phyloP scores from a whole-genome alignment of 108 stramenopile species.

The Discostella pseudostelligera region DNA sequence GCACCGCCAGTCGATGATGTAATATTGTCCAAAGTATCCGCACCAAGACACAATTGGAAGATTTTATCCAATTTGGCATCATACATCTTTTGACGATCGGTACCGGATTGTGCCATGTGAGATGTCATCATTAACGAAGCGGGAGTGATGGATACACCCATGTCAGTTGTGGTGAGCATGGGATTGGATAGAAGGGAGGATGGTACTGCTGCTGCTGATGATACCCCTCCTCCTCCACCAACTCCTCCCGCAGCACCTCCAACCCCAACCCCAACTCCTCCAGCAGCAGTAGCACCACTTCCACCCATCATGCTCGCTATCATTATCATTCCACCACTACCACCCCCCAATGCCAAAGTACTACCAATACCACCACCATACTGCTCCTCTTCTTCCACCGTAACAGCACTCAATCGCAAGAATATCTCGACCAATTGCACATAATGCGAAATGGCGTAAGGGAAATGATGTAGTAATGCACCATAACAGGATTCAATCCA shows the following conservation, averaged over 20 bases:
- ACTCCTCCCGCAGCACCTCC: neutral
- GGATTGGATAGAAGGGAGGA: slow-evolving; percentile 7
- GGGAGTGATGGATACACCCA: slow-evolving; percentile 24
- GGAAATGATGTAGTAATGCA: slow-evolving; percentile 68
- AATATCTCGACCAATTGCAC: slow-evolving; percentile 63
- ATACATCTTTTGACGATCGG: slow-evolving; percentile 33
- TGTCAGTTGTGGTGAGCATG: slow-evolving; percentile 21
- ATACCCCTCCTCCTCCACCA: neutral
- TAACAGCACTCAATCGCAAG: slow-evolving; percentile 53
- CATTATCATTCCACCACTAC: neutral
- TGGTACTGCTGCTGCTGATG: slow-evolving; percentile 3
- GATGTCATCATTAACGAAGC: slow-evolving; percentile 10
- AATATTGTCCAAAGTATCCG: slow-evolving; percentile 13
- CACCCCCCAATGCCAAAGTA: slow-evolving; percentile 28
- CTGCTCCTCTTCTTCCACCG: slow-evolving; percentile 55
- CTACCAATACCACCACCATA: slow-evolving; percentile 24
- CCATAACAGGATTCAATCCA: slow-evolving; percentile 82
- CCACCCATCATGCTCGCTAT: slow-evolving; percentile 7
- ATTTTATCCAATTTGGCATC: slow-evolving; percentile 62
- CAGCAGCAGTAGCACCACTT: neutral
- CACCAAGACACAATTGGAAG: slow-evolving; percentile 56
- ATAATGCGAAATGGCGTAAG: slow-evolving; percentile 55
- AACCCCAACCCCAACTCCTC: slow-evolving; percentile 6
- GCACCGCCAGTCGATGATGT: no score
- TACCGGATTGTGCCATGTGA: neutral